A percentile compares a stretch with the other conserved stretches of the same genome.
Conservation (phyloP, 306 rosid genomes). For the Begonia peltatifolia region DNA sequence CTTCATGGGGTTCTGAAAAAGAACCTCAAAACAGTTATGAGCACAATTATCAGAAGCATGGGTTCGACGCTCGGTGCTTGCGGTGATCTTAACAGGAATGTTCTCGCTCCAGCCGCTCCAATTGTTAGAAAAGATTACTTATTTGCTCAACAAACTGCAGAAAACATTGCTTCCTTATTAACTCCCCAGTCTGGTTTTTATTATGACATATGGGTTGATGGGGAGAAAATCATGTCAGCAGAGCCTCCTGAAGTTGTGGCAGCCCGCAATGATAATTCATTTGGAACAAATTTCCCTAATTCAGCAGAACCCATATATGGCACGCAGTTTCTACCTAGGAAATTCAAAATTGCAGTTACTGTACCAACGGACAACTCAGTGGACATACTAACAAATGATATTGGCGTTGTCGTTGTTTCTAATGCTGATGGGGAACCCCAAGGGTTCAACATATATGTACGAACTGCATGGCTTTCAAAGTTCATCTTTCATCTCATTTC, state of each 20-base stretch:
- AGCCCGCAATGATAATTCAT: slow-evolving; percentile 89
- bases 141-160: slow-evolving; percentile 89
- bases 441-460: slow-evolving; percentile 89
- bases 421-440: slow-evolving; percentile 73
- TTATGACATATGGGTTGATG: slow-evolving; percentile 97
- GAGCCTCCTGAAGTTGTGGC: slow-evolving; percentile 71
- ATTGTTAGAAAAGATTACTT: slow-evolving; percentile 65
- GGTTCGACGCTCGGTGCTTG: slow-evolving; percentile 96
- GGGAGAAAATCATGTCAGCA: slow-evolving; percentile 62
- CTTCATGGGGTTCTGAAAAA: slow-evolving; percentile 93
- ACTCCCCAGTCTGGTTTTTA: slow-evolving; percentile 98
- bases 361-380: slow-evolving; percentile 96
- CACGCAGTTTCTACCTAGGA: slow-evolving; percentile 92
- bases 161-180: slow-evolving; percentile 70
- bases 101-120: slow-evolving; percentile 98
- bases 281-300: slow-evolving; percentile 79
- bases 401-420: slow-evolving; percentile 73
- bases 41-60: slow-evolving; percentile 65
- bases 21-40: slow-evolving; percentile 81
- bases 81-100: slow-evolving; percentile 91
- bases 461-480: slow-evolving; percentile 9
- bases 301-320: slow-evolving; percentile 96
- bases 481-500: background rate
- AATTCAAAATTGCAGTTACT: slow-evolving; percentile 92
- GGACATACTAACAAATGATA: slow-evolving; percentile 82